Percentiles rank a stretch among this genome's conserved stretches.
Conservation (phyloP, 129 eudicot genomes). For the Deinandra increscens region DNA sequence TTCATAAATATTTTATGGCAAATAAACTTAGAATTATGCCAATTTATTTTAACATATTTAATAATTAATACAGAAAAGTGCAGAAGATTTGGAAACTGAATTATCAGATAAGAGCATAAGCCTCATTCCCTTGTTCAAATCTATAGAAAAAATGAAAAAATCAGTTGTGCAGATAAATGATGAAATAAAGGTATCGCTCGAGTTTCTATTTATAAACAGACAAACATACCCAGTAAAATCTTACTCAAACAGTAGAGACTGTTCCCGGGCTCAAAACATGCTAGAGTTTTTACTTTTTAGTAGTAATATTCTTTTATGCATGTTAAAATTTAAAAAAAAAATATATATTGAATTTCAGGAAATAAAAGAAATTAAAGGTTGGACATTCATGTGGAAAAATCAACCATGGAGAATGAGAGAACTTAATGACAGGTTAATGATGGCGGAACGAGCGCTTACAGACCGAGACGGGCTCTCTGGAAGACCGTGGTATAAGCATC, state of each 20-base stretch:
- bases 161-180: constrained; percentile 51
- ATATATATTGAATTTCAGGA: constrained; percentile 42
- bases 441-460: constrained; percentile 88
- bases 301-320: not conserved
- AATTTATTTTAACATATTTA: constrained; percentile 9
- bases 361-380: constrained; percentile 43
- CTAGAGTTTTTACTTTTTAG: not conserved
- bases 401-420: constrained; percentile 49
- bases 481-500: constrained; percentile 82
- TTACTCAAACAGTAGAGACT: too few species aligned
- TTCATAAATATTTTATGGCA: constrained; percentile 7
- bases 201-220: not conserved
- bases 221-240: too few species aligned
- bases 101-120: constrained; percentile 39
- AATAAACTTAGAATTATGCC: not conserved
- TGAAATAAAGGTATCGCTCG: constrained; percentile 52
- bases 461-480: constrained; percentile 79
- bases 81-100: constrained; percentile 49
- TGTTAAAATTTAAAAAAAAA: too few species aligned
- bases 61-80: constrained; percentile 52
- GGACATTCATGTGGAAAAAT: constrained; percentile 44
- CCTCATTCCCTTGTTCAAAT: constrained; percentile 64
- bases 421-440: constrained; percentile 76
- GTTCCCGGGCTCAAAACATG: too few species aligned
- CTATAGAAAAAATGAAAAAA: constrained; percentile 50